Evolutionary conservation across 1,284 basidiomycete species (phyloP), one percentile per base, ranked within the genome.

Genomic region (Ganoderma leucocontextum): DNA sequence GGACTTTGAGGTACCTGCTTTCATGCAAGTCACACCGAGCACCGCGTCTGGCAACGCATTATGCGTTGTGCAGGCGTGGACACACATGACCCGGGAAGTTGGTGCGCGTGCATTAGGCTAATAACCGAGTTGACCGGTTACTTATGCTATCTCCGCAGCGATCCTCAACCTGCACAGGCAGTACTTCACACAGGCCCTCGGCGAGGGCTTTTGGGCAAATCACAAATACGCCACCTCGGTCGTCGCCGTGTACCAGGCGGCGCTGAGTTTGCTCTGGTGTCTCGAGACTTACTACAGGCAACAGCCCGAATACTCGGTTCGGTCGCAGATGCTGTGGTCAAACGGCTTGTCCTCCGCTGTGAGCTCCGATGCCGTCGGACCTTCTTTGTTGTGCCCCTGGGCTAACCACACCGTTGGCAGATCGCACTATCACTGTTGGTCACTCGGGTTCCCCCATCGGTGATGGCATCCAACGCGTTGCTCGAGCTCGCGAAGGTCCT

Each of bases 171-270:
- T 93, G 33, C 91, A 93, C 74, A 83, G 90, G 35, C 84, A 84
- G 63, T 92, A 89, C 80, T 92, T 92, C 73, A 88, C 89, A 1
- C 88, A 90, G 73, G 90, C 91, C 1, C 86, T 93, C 70, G 87
- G 88, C 25, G n/a, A 79, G 77, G 60, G 89, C 86, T 79, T 91
- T 89, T 25, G 82, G 87, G 60, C 87, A 84, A 77, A 89, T 85
- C 75, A 81, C 81, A 60, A 89, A 87, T 75, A 77, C 60, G 86
- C 89, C 0, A 86, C 86, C 0, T 91, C 90, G 0, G 91, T 92
- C 69, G 80, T 91, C 0, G 90, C 91, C 1, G 83, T 87, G 0
- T 92, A 72, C 88, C 72, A 83, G 86, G 1, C 85, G 85, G 29
- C 89, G 4, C 82, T 84, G 39, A 88, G 85, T 4, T 84, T 91